phyloP scores from a whole-genome alignment of 2,329 filamentous ascomycete species.

The Diplodia seriata region DNA sequence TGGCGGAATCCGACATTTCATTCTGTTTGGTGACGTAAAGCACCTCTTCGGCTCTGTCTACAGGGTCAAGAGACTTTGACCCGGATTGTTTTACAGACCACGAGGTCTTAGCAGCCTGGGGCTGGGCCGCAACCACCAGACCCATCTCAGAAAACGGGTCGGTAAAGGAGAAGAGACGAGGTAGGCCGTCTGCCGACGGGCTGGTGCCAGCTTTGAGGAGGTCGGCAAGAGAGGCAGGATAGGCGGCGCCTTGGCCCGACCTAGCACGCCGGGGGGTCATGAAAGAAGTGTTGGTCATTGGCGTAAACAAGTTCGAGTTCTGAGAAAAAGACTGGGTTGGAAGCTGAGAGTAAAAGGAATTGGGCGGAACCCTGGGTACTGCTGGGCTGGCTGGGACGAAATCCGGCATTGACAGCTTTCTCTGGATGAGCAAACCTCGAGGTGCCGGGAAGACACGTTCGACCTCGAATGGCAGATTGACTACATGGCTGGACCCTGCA shows the following conservation, averaged over 20 bases:
- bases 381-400: conserved; percentile 46
- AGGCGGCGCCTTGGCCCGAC: conserved; percentile 37
- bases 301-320: conserved; percentile 20
- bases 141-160: conserved; percentile 88
- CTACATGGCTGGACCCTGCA: conserved; percentile 82
- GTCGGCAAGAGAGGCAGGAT: conserved; percentile 43
- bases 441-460: conserved; percentile 85
- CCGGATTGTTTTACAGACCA: conserved; percentile 43
- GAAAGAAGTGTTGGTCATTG: conserved; percentile 38
- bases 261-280: conserved; percentile 39
- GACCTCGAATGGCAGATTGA: conserved; percentile 94
- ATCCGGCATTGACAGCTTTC: conserved; percentile 67
- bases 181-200: conserved; percentile 61
- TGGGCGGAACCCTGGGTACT: conserved; percentile 69
- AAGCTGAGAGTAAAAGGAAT: conserved; percentile 73
- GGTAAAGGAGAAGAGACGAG: conserved; percentile 80
- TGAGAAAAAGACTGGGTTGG: conserved; percentile 31
- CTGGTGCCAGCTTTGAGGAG: conserved; percentile 40
- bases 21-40: conserved; percentile 77
- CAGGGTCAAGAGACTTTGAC: conserved; percentile 58
- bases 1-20: conserved; percentile 59
- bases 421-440: conserved; percentile 83
- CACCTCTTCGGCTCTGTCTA: conserved; percentile 81
- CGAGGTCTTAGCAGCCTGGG: conserved; percentile 29
- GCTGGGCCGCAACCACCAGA: conserved; percentile 66